A percentile compares a stretch with the other conserved stretches of the same genome.
Conservation (phyloP, 352 stramenopile species). For the Globisporangium mamillatum region DNA sequence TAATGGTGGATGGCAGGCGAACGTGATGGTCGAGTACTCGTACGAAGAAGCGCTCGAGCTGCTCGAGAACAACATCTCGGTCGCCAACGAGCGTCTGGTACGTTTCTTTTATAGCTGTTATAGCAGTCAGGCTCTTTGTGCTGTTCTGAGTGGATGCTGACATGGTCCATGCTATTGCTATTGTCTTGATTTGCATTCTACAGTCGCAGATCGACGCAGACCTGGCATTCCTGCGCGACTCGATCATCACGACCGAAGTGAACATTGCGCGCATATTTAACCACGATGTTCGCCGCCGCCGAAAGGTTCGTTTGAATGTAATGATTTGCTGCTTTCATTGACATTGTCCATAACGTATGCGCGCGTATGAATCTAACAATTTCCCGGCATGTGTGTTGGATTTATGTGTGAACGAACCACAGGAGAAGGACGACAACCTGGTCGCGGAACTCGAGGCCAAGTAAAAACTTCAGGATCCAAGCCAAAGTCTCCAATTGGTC, state of each 20-base stretch:
- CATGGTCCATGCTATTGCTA: background rate
- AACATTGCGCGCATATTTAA: slow-evolving; percentile 98
- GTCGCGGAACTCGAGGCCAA: slow-evolving; percentile 66
- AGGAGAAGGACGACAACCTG: slow-evolving; percentile 70
- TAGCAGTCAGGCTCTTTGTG: background rate
- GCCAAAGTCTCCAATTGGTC: too few relatives aligned
- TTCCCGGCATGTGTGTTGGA: background rate
- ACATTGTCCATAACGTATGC: background rate
- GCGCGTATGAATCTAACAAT: background rate
- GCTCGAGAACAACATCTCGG: slow-evolving; percentile 75
- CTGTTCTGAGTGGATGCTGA: background rate
- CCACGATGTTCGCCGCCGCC: slow-evolving; percentile 91
- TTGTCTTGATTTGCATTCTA: background rate
- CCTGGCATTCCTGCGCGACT: slow-evolving; percentile 93
- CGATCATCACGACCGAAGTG: slow-evolving; percentile 97
- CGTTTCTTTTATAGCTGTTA: background rate
- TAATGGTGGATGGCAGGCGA: slow-evolving; percentile 42
- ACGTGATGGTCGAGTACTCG: slow-evolving; percentile 97
- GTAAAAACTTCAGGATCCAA: slow-evolving; percentile 20
- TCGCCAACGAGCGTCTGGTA: slow-evolving; percentile 71
- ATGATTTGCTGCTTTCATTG: background rate
- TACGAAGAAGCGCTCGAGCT: slow-evolving; percentile 94
- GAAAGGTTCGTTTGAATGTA: slow-evolving; percentile 35
- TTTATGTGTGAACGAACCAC: background rate
- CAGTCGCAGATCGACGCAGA: slow-evolving; percentile 87